These are phyloP conservation scores for Bathelium albidoporum DNA, from an alignment of 495 filamentous ascomycete species.

Conservation along the genomic window DNA sequence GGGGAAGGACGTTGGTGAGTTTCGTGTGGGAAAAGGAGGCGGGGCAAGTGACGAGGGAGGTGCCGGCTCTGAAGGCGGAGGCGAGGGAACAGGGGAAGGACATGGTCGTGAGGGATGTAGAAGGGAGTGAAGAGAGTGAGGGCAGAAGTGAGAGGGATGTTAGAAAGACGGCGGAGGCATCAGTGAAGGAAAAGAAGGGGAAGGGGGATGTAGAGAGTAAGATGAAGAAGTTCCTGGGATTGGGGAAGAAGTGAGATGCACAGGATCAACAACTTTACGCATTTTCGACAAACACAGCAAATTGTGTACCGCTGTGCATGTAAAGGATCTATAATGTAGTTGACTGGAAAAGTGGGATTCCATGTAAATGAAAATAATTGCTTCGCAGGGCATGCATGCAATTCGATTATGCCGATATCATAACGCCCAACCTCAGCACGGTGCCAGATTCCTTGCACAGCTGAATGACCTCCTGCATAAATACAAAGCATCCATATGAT, in stretches of 20 bases:
- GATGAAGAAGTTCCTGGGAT: slow-evolving; percentile 32
- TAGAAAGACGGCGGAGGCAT: slow-evolving; percentile 30
- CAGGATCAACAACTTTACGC: too few species aligned
- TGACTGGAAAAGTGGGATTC: not conserved
- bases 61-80: slow-evolving; percentile 52
- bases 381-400: not conserved
- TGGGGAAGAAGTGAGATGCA: slow-evolving; percentile 23
- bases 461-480: not conserved
- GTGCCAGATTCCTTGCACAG: not conserved
- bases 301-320: not conserved
- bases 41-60: slow-evolving; percentile 35
- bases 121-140: slow-evolving; percentile 22
- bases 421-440: slow-evolving; percentile 1
- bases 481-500: not conserved
- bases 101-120: slow-evolving; percentile 44
- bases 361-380: not conserved
- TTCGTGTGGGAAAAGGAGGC: slow-evolving; percentile 62
- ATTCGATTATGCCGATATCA: not conserved
- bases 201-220: slow-evolving; percentile 36
- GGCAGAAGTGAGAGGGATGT: too few species aligned
- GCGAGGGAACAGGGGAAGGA: slow-evolving; percentile 56
- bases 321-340: not conserved
- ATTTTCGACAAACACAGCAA: not conserved
- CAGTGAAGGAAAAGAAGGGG: slow-evolving; percentile 26
- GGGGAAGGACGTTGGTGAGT: slow-evolving; percentile 60